These are phyloP conservation scores for Russula brevipes DNA, from an alignment of 768 basidiomycete genomes.

Conservation along the genomic window DNA sequence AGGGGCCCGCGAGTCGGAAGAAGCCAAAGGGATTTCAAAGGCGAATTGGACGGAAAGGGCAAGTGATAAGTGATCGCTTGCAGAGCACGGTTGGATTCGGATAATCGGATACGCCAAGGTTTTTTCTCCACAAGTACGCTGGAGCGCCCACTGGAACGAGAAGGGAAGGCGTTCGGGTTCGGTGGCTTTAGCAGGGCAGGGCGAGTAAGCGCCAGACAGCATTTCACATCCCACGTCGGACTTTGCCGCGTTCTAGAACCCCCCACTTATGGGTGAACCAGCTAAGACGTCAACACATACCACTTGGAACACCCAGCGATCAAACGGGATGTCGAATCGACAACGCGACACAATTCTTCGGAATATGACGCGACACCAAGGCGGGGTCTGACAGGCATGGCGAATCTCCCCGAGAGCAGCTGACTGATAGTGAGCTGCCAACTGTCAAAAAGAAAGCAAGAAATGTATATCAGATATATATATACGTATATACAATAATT, in stretches of 20 bases:
- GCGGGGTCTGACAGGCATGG: not conserved
- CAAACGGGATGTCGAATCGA: not conserved
- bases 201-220: not conserved
- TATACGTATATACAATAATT: not conserved
- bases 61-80: not conserved
- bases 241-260: conserved; percentile 13
- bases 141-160: not conserved
- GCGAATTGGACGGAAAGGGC: not conserved
- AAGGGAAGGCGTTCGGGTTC: not conserved
- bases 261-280: not conserved
- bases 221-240: conserved; percentile 11
- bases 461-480: not conserved
- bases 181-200: conserved; percentile 12
- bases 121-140: conserved; percentile 2
- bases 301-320: not conserved
- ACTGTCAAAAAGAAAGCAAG: conserved; percentile 8
- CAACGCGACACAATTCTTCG: not conserved
- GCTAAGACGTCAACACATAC: not conserved
- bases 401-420: conserved; percentile 13
- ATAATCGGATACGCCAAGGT: conserved; percentile 19
- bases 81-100: not conserved
- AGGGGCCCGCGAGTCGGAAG: not conserved
- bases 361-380: conserved; percentile 12
- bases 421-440: conserved; percentile 9
- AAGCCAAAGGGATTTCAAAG: not conserved